These are phyloP conservation scores for Colletotrichum graminicola DNA, from an alignment of 2,329 filamentous ascomycete species.

Conservation along the genomic window DNA sequence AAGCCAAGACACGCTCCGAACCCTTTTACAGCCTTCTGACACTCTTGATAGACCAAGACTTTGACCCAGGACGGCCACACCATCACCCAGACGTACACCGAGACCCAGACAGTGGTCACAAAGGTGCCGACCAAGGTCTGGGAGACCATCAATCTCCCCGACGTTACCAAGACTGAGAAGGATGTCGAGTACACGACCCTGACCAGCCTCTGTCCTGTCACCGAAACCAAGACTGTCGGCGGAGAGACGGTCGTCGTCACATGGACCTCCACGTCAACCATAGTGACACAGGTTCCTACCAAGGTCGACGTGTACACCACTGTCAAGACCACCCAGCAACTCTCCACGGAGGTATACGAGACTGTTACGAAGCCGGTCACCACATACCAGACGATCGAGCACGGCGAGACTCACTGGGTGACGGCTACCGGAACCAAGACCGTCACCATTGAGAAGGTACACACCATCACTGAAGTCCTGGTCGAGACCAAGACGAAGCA, in stretches of 20 bases:
- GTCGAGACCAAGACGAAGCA: conserved; percentile 56
- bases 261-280: conserved; percentile 55
- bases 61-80: conserved; percentile 42
- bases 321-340: conserved; percentile 49
- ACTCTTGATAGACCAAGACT: conserved; percentile 26
- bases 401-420: conserved; percentile 50
- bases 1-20: neutral
- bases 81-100: conserved; percentile 46
- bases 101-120: conserved; percentile 48
- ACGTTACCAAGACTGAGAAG: conserved; percentile 54
- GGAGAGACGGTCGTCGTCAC: conserved; percentile 57
- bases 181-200: conserved; percentile 56
- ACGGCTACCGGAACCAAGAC: conserved; percentile 59
- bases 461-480: conserved; percentile 54
- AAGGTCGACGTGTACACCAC: conserved; percentile 52
- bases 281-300: conserved; percentile 49
- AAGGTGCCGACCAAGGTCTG: conserved; percentile 51
- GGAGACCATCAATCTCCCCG: conserved; percentile 52
- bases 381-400: conserved; percentile 59
- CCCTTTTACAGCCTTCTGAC: neutral
- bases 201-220: conserved; percentile 59
- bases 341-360: conserved; percentile 53
- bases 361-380: conserved; percentile 55
- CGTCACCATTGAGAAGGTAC: conserved; percentile 51
- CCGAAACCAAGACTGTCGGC: conserved; percentile 46